Evolutionary conservation across 805 yeast species (phyloP).

Genomic region (Cyberlindnera lachancei): DNA sequence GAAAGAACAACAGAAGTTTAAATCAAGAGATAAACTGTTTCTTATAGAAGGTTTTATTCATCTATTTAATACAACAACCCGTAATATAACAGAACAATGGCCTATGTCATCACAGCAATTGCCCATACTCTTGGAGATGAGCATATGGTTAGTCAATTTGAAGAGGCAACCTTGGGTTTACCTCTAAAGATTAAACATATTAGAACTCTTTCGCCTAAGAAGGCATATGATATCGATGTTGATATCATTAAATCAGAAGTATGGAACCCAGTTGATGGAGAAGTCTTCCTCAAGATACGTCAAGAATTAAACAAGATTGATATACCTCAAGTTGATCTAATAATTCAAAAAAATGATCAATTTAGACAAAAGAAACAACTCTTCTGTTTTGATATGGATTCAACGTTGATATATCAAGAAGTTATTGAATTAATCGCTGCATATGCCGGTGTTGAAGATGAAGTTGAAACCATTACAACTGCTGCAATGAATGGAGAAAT

Average conservation of each 20-base stretch:
- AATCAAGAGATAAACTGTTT: too few relatives aligned
- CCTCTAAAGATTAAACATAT: constrained; percentile 25
- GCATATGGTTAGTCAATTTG: constrained; percentile 17
- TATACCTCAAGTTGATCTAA: constrained; percentile 30
- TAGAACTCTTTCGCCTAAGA: constrained; percentile 24
- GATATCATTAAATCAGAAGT: constrained; percentile 12
- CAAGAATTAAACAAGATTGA: constrained; percentile 9
- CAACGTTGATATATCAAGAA: constrained; percentile 92
- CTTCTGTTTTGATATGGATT: constrained; percentile 95
- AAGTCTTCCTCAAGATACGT: constrained; percentile 8
- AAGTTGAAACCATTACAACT: constrained; percentile 84
- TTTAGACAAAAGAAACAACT: constrained; percentile 38
- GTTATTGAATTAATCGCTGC: constrained; percentile 95
- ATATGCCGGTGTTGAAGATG: constrained; percentile 80
- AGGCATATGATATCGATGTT: constrained; percentile 33
- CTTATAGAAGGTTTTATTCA: too few relatives aligned
- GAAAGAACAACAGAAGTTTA: too few relatives aligned
- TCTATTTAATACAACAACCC: too few relatives aligned
- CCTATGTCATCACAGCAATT: constrained; percentile 23
- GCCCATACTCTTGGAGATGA: constrained; percentile 17
- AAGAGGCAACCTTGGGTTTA: constrained; percentile 21
- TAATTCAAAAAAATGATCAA: constrained; percentile 32
- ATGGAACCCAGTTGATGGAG: constrained; percentile 8
- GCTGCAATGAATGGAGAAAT: constrained; percentile 96
- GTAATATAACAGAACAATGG: too few relatives aligned